A percentile compares a stretch with the other conserved stretches of the same genome.
These are phyloP conservation scores for Coniochaeta hoffmannii DNA, from an alignment of 2,329 filamentous ascomycete genomes.

Conservation along the genomic window DNA sequence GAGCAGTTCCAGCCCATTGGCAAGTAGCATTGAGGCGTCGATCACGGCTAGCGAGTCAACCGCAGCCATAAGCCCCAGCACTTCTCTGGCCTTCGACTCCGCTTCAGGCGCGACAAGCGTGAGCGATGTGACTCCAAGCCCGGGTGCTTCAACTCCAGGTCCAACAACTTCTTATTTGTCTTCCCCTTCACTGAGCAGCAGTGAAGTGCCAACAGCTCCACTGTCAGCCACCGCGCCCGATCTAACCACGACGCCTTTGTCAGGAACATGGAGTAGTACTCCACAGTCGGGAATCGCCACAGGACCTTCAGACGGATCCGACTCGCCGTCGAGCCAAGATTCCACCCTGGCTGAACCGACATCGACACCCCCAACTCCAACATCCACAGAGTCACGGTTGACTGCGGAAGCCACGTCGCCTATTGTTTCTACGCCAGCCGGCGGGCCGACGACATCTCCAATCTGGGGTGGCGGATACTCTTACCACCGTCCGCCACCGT, in stretches of 20 bases:
- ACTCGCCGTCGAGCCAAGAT: background rate
- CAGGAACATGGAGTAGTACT: background rate
- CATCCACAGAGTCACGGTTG: background rate
- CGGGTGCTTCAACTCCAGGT: background rate
- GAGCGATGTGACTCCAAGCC: background rate
- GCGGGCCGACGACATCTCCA: background rate
- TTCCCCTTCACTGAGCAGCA: background rate
- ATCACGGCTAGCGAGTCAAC: background rate
- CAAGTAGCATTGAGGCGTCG: background rate
- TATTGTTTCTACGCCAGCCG: background rate
- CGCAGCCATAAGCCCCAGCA: background rate
- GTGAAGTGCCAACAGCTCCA: background rate
- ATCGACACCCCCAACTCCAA: background rate
- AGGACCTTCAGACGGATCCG: background rate
- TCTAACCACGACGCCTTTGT: background rate
- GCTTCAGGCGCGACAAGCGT: background rate
- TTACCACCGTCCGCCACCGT: background rate
- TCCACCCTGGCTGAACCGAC: background rate
- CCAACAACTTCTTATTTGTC: background rate
- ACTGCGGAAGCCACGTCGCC: background rate
- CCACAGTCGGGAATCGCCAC: background rate
- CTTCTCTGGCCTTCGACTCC: background rate
- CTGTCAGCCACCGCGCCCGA: background rate
- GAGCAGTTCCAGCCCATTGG: background rate
- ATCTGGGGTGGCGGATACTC: constrained; percentile 2